Evolutionary conservation across 208 protist genomes (phyloP), one percentile per base, ranked within the genome.

Genomic region (Leptomonas pyrrhocoris): DNA sequence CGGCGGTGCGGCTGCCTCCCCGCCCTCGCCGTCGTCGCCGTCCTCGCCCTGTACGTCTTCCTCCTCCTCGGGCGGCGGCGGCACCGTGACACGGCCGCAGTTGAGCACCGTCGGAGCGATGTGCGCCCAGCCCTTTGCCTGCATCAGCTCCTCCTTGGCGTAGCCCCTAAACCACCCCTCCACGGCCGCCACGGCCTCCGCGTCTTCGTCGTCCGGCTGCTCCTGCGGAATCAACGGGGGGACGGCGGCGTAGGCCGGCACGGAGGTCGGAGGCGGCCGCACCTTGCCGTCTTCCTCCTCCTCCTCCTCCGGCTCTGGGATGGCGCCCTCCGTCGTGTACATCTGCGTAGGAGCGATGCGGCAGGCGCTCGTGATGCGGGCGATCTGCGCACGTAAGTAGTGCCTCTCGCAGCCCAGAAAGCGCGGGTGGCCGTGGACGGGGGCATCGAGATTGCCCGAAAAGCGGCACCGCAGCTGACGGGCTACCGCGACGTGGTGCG

Each of bases 361-460:
- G 77, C 85, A 94, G 8, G 85, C 81, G 67, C 81, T 90, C 23
- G 83, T 83, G 74, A 99, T 99, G 79, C 97, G 94, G 19, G 97
- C 93, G 63, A 99, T 98, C 78, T 98, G 96, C 12, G 97, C 96
- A 19, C 97, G 92, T 54, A 99, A 81, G 78, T 97, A 98, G 76
- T 97, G 81, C 64, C 84, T 85, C 81, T 99, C 97, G 9, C 77
- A 63, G 15, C 97, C 97, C 3, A 95, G 88, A 62, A 99, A 98
- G 40, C 80, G 77, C 43, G 97, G 97, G 73, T 98, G 96, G 19
- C 79, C 82, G 60, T 84, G 62, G 9, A 99, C 89, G 7, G 83
- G 30, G 25, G 84, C 84, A 15, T 96, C 85, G 25, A 99, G 78
- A 75, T 98, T 80, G 46, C 97, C 97, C 2, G 96, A 96, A 71